A percentile compares a stretch with the other conserved stretches of the same genome.
Evolutionary conservation across 1,284 basidiomycete species (phyloP).

Genomic region (Psilocybe mexicana): DNA sequence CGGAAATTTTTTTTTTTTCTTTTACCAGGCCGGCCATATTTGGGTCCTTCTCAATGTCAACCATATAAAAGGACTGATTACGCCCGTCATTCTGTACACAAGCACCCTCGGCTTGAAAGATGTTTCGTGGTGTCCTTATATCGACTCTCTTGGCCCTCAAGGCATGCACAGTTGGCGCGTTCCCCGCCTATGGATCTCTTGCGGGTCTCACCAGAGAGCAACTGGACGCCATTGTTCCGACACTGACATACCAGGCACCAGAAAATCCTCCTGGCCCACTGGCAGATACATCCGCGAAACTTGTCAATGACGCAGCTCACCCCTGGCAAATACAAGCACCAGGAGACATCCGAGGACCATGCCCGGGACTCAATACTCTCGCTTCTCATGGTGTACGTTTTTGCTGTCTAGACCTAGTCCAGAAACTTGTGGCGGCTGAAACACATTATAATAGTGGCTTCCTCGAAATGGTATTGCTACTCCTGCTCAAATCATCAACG

Average conservation of each 20-base stretch:
- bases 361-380: constrained; percentile 17
- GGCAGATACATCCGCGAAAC: constrained; percentile 12
- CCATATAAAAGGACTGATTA: constrained; percentile 9
- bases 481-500: constrained; percentile 22
- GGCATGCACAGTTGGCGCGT: constrained; percentile 6
- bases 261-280: constrained; percentile 12
- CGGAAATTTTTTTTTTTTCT: not conserved
- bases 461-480: constrained; percentile 24
- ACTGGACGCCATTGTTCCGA: constrained; percentile 14
- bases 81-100: not conserved
- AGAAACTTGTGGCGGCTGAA: not conserved
- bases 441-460: constrained; percentile 19
- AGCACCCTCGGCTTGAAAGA: not conserved
- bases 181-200: constrained; percentile 12
- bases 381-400: constrained; percentile 20
- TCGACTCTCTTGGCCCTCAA: constrained; percentile 3
- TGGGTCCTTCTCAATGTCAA: not conserved
- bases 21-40: not conserved
- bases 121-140: constrained; percentile 3
- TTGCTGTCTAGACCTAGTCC: not conserved
- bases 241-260: constrained; percentile 5
- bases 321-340: constrained; percentile 10
- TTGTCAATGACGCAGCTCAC: constrained; percentile 16
- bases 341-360: constrained; percentile 13
- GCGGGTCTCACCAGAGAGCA: constrained; percentile 15